Conservation (phyloP, 768 basidiomycete genomes). For the Steccherinum ochraceum region DNA sequence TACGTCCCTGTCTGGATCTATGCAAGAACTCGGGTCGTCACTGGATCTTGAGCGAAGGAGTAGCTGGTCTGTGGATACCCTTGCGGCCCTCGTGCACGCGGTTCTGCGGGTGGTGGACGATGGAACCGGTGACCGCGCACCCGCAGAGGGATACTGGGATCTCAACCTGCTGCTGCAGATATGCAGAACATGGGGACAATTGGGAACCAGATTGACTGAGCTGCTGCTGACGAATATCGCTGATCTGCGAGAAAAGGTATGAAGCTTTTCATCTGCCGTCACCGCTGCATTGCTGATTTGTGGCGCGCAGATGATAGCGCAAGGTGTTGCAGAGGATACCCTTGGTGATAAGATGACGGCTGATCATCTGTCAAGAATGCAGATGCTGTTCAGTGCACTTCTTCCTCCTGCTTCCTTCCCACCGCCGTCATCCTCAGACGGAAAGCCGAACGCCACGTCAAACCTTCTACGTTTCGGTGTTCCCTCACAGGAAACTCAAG, state of each 20-base stretch:
- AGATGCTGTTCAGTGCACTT: slow-evolving; percentile 55
- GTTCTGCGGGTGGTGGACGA: no score
- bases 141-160: slow-evolving; percentile 17
- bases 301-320: not conserved
- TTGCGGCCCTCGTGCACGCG: not conserved
- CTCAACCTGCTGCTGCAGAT: slow-evolving; percentile 13
- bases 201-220: no score
- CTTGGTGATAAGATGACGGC: slow-evolving; percentile 8
- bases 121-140: no score
- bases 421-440: slow-evolving; percentile 4
- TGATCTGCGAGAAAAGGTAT: slow-evolving; percentile 5
- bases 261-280: slow-evolving; percentile 1
- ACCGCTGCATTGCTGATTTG: not conserved
- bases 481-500: slow-evolving; percentile 46
- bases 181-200: slow-evolving; percentile 8
- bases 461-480: slow-evolving; percentile 46
- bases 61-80: not conserved
- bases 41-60: slow-evolving; percentile 20
- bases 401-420: slow-evolving; percentile 32
- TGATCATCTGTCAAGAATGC: slow-evolving; percentile 49
- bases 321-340: not conserved
- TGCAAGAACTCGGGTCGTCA: slow-evolving; percentile 50
- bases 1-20: slow-evolving; percentile 42
- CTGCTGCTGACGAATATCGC: slow-evolving; percentile 2
- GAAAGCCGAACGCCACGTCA: slow-evolving; percentile 22